Percentiles rank a stretch among this genome's conserved stretches.
phyloP scores from a whole-genome alignment of 2,329 filamentous ascomycete species.

The Tolypocladium nubicola region DNA sequence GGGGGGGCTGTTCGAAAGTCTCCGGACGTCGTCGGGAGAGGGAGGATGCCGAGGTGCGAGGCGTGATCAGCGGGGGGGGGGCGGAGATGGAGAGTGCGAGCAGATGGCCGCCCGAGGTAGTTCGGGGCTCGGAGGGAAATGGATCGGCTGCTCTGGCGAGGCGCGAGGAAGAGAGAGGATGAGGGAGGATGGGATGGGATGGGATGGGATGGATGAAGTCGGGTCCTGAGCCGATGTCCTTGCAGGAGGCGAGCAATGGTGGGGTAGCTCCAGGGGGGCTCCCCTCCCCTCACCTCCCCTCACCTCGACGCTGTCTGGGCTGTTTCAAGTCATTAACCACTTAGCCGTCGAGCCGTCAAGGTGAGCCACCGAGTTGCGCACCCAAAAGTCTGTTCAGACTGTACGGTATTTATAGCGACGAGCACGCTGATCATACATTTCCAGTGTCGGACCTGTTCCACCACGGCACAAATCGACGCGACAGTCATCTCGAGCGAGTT shows the following conservation, averaged over 20 bases:
- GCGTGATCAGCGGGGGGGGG: not conserved
- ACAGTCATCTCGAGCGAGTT: not conserved
- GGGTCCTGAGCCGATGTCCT: not conserved
- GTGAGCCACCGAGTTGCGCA: not conserved
- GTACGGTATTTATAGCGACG: not conserved
- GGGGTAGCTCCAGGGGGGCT: constrained; percentile 4
- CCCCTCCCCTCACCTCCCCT: not conserved
- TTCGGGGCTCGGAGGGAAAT: not conserved
- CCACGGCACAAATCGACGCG: not conserved
- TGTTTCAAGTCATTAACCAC: not conserved
- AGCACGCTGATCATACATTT: not conserved
- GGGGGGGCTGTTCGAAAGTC: not conserved
- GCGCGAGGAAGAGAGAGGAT: not conserved
- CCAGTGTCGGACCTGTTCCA: not conserved
- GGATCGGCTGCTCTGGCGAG: not conserved
- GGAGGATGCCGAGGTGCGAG: not conserved
- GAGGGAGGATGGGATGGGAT: not conserved
- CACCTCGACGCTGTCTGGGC: not conserved
- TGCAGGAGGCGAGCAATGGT: constrained; percentile 1
- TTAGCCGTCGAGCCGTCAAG: not conserved
- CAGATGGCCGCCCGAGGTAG: not conserved
- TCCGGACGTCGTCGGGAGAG: not conserved
- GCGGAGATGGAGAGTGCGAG: not conserved
- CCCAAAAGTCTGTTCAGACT: not conserved
- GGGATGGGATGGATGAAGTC: not conserved